Conservation (phyloP, 2,329 filamentous ascomycete species). For the Ceratocystis lukuohia region DNA sequence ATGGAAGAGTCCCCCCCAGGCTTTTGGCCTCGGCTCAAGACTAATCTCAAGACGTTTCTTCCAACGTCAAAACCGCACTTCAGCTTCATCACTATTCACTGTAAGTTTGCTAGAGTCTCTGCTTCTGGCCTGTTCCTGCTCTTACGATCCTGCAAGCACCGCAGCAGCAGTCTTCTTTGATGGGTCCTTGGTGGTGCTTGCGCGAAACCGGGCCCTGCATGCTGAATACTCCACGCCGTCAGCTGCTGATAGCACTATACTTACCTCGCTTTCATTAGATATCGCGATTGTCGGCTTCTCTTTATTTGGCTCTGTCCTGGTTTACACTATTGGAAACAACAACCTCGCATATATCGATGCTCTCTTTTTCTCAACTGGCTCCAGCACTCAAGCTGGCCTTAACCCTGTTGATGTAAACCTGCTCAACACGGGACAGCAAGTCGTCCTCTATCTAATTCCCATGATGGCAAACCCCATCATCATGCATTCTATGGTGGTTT, state of each 20-base stretch:
- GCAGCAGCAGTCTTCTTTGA: not conserved
- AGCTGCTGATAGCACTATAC: not conserved
- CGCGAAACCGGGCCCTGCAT: too few relatives aligned
- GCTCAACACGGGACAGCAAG: conserved; percentile 58
- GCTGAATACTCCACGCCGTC: too few relatives aligned
- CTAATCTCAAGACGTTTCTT: conserved; percentile 40
- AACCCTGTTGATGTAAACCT: conserved; percentile 63
- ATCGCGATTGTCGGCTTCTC: conserved; percentile 64
- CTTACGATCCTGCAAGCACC: conserved; percentile 9
- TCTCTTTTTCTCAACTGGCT: conserved; percentile 73
- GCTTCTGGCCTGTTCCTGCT: not conserved
- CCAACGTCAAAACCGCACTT: conserved; percentile 51
- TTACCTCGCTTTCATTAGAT: conserved; percentile 36
- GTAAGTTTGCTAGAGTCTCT: conserved; percentile 33
- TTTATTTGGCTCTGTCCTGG: conserved; percentile 60
- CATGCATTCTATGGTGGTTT: conserved; percentile 75
- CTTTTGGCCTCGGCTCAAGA: conserved; percentile 33
- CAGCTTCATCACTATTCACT: conserved; percentile 73
- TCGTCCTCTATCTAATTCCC: conserved; percentile 56
- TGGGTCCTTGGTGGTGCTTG: not conserved
- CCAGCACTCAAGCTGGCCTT: conserved; percentile 82
- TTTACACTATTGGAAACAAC: conserved; percentile 49
- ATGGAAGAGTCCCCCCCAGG: conserved; percentile 19
- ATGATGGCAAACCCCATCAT: conserved; percentile 72
- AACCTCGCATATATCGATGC: conserved; percentile 69